Evolutionary conservation across 768 basidiomycete species (phyloP).

Genomic region (Suillus sp.): DNA sequence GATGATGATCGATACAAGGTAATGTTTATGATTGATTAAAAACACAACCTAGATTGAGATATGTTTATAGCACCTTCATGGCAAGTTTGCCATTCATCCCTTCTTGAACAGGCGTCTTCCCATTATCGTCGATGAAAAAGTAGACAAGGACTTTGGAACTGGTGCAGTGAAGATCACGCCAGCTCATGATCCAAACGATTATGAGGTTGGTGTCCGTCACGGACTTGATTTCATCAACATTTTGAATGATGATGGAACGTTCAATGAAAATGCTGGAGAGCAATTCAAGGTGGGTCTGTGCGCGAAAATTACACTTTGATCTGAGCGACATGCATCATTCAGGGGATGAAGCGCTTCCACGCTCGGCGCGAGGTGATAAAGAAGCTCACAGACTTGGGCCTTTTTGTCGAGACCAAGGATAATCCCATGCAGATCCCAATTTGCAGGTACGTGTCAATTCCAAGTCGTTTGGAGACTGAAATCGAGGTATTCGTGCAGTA

Average conservation of each 20-base stretch:
- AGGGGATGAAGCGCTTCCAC: constrained; percentile 99
- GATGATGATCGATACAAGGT: constrained; percentile 88
- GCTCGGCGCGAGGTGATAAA: constrained; percentile 83
- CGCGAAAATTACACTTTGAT: not conserved
- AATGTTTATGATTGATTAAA: not conserved
- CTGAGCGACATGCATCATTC: not conserved
- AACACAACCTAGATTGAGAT: constrained; percentile 3
- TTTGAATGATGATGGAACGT: constrained; percentile 94
- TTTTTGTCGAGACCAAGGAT: constrained; percentile 90
- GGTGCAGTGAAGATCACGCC: constrained; percentile 99
- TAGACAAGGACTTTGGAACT: constrained; percentile 94
- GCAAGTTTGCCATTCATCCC: constrained; percentile 88
- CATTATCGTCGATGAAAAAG: constrained; percentile 82
- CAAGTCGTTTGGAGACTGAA: constrained; percentile 11
- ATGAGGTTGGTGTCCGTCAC: constrained; percentile 88
- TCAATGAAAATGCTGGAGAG: constrained; percentile 86
- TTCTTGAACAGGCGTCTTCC: constrained; percentile 86
- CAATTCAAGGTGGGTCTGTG: constrained; percentile 60
- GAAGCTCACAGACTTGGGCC: constrained; percentile 77
- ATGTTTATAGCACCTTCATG: constrained; percentile 75
- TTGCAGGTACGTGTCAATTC: constrained; percentile 58
- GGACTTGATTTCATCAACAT: constrained; percentile 92
- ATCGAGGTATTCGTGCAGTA: constrained; percentile 45
- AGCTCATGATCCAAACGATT: constrained; percentile 97
- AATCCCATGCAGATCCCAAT: constrained; percentile 98